These are phyloP conservation scores for Triticum turgidum DNA, from an alignment of 176 grass and related monocot genomes.

Conservation along the genomic window DNA sequence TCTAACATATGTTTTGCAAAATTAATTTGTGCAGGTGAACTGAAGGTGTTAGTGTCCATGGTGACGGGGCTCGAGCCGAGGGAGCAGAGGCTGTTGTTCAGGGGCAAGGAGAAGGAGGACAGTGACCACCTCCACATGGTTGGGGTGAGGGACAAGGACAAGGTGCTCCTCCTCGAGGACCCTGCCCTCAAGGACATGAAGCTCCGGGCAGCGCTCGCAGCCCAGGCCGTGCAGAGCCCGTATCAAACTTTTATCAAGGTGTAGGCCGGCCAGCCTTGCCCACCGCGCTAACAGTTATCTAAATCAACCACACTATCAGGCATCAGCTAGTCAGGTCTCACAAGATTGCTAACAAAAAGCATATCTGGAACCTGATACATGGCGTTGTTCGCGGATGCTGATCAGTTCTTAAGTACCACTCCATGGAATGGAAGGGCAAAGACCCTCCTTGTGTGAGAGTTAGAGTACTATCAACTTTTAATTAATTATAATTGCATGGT, in stretches of 20 bases:
- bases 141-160: conserved; percentile 79
- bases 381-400: background rate
- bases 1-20: background rate
- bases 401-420: conserved; percentile 9
- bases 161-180: conserved; percentile 82
- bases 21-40: conserved; percentile 49
- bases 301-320: background rate
- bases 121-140: conserved; percentile 88
- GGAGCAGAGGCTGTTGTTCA: conserved; percentile 89
- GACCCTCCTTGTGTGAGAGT: conserved; percentile 7
- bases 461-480: background rate
- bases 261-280: background rate
- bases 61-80: conserved; percentile 64
- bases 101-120: conserved; percentile 93
- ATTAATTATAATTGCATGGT: background rate
- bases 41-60: conserved; percentile 65
- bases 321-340: background rate
- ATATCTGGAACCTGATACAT: background rate
- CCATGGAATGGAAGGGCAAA: conserved; percentile 30
- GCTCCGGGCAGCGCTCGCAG: conserved; percentile 24
- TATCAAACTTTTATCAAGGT: conserved; percentile 30
- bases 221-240: background rate
- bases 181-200: conserved; percentile 85
- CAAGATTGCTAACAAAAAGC: background rate
- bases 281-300: conserved; percentile 6